Evolutionary conservation across 371 early-diverging fungal species (phyloP), one percentile per base, ranked within the genome.

Genomic region (Zancudomyces culisetae): DNA sequence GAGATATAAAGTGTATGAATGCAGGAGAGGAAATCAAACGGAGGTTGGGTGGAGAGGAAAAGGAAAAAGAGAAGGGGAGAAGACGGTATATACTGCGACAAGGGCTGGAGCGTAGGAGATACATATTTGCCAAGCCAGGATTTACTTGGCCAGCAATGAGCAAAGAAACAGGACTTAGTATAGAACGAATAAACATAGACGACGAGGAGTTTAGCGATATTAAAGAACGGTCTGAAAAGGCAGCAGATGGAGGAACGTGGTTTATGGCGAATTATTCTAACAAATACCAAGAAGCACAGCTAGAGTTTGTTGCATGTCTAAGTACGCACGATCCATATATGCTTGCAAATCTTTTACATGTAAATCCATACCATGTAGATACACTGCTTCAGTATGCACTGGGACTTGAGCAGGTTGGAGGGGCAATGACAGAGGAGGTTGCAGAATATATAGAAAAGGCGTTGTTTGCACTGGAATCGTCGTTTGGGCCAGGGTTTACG

Each of bases 341-440:
- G 13, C 67, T 92, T 13, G 68, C 79, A 35, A 62, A 66, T 18
- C 63, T 91, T n/a, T 62, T 77, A 21, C 70, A 75, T 29, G 70
- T 73, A 24, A 70, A 85, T 61, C 93, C 91, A 13, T 92, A 83
- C 59, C 91, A 92, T 60, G 73, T 90, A 21, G 84, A 89, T 60
- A 66, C 81, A 13, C 62, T 89, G 48, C 64, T 90, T 43, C 90
- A 89, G 64, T 60, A 85, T 4, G 83, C 85, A 28, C 87, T 90
- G 56, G 75, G 90, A 21, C 75, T 76, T 28, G 85, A 82, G 54
- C 87, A 89, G 55, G 77, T 80, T 43, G 63, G 67, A 39, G 87
- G 84, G 24, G 81, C 83, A 56, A n/a, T n/a, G n/a, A 75, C 79
- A 58, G 64, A 70, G 19, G 70, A 75, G 27, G 88, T 87, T 0